These are phyloP conservation scores for Alternaria atra DNA, from an alignment of 2,329 filamentous ascomycete genomes.

Conservation along the genomic window DNA sequence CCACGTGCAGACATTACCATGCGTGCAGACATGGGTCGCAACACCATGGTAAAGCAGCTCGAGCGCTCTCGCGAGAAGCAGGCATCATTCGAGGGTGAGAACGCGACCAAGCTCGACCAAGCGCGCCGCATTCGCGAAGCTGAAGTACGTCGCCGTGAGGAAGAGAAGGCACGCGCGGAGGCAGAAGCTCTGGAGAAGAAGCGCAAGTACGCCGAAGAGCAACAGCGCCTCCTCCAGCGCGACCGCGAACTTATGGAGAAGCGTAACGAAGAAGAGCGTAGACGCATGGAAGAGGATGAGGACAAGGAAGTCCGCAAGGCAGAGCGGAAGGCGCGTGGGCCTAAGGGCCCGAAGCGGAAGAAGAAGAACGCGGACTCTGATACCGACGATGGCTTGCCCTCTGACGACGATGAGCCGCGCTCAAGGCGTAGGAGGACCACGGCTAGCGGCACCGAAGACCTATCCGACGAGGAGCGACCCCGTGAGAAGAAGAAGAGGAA, in stretches of 20 bases:
- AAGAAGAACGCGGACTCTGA: conserved; percentile 67
- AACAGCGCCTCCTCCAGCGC: conserved; percentile 78
- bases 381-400: conserved; percentile 53
- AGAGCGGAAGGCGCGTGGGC: conserved; percentile 61
- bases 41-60: conserved; percentile 92
- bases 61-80: conserved; percentile 85
- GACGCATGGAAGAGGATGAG: conserved; percentile 68
- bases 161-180: conserved; percentile 72
- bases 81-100: conserved; percentile 90
- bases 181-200: conserved; percentile 77
- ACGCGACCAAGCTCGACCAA: conserved; percentile 84
- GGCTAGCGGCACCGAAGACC: conserved; percentile 51
- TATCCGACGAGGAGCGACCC: conserved; percentile 66
- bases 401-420: conserved; percentile 50
- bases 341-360: conserved; percentile 60
- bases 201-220: conserved; percentile 85
- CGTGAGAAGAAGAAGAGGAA: conserved; percentile 70
- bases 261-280: conserved; percentile 74
- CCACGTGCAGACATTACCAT: conserved; percentile 90
- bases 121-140: conserved; percentile 82
- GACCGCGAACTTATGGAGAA: conserved; percentile 76
- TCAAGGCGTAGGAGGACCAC: conserved; percentile 49
- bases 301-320: conserved; percentile 82
- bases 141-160: conserved; percentile 80
- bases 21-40: conserved; percentile 95